phyloP scores from a whole-genome alignment of 768 basidiomycete species.

The Leccinellum rugosiceps region DNA sequence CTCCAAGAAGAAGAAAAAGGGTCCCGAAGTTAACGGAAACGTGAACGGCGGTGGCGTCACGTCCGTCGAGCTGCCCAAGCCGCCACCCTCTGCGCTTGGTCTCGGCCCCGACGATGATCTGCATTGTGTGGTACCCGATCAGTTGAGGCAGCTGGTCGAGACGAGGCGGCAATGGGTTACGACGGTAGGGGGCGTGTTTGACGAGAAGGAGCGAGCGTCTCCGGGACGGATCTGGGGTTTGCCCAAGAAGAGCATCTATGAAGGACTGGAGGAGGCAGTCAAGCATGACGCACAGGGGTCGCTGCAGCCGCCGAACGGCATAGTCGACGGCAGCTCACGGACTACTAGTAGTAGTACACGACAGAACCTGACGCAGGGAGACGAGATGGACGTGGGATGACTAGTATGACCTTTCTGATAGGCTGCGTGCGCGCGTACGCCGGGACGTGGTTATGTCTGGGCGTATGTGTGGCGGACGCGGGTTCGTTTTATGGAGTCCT shows the following conservation, averaged over 20 bases:
- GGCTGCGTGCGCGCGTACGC: neutral
- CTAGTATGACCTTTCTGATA: neutral
- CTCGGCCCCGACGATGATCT: slow-evolving; percentile 67
- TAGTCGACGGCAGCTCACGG: slow-evolving; percentile 23
- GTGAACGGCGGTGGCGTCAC: slow-evolving; percentile 28
- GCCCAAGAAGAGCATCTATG: slow-evolving; percentile 70
- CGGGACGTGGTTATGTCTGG: neutral
- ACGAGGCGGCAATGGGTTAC: slow-evolving; percentile 80
- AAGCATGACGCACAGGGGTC: slow-evolving; percentile 32
- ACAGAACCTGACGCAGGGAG: slow-evolving; percentile 46
- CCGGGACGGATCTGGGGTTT: slow-evolving; percentile 79
- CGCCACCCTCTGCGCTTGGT: slow-evolving; percentile 70
- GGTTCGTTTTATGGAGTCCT: neutral
- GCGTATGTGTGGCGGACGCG: neutral
- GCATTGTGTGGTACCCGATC: slow-evolving; percentile 58
- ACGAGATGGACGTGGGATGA: slow-evolving; percentile 72
- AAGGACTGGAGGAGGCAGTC: slow-evolving; percentile 69
- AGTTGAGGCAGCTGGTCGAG: slow-evolving; percentile 67
- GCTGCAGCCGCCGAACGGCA: slow-evolving; percentile 16
- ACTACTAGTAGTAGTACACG: slow-evolving; percentile 23
- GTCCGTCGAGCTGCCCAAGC: slow-evolving; percentile 42
- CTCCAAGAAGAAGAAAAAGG: slow-evolving; percentile 72
- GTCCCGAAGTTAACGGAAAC: slow-evolving; percentile 32
- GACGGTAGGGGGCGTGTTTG: slow-evolving; percentile 70
- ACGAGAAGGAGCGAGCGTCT: slow-evolving; percentile 59